A percentile compares a stretch with the other conserved stretches of the same genome.
Evolutionary conservation across 2,329 filamentous ascomycete genomes (phyloP).

Genomic region (Calycina marina): DNA sequence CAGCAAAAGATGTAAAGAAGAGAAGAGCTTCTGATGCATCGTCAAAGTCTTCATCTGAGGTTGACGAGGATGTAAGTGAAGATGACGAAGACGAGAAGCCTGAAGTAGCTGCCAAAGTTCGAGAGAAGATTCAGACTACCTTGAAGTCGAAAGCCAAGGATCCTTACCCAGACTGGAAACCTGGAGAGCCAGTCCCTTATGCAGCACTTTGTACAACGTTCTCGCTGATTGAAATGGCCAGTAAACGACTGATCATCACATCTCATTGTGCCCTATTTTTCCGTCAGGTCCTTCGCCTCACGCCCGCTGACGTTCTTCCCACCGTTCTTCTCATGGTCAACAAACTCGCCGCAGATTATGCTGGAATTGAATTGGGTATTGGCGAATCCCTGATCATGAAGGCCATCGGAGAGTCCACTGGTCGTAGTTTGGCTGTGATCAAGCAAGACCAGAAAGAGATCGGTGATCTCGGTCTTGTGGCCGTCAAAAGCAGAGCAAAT

Average conservation of each 20-base stretch:
- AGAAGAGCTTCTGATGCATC: constrained; percentile 22
- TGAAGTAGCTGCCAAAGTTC: constrained; percentile 56
- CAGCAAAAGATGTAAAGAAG: constrained; percentile 13
- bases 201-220: constrained; percentile 90
- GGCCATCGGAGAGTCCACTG: constrained; percentile 87
- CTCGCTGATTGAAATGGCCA: constrained; percentile 86
- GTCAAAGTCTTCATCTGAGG: constrained; percentile 31
- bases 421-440: constrained; percentile 74
- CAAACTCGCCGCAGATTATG: constrained; percentile 91
- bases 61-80: constrained; percentile 30
- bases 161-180: constrained; percentile 89
- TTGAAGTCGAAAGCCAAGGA: constrained; percentile 56
- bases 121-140: constrained; percentile 67
- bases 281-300: constrained; percentile 83
- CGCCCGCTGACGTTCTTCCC: constrained; percentile 72
- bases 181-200: constrained; percentile 80
- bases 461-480: constrained; percentile 85
- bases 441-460: constrained; percentile 95
- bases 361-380: constrained; percentile 94
- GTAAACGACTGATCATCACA: constrained; percentile 76
- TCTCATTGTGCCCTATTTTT: constrained; percentile 84
- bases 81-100: constrained; percentile 51
- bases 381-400: constrained; percentile 99
- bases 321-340: constrained; percentile 95
- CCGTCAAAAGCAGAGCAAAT: constrained; percentile 86